Evolutionary conservation across 2,329 filamentous ascomycete species (phyloP).

Genomic region (Pseudonectria foliicola): DNA sequence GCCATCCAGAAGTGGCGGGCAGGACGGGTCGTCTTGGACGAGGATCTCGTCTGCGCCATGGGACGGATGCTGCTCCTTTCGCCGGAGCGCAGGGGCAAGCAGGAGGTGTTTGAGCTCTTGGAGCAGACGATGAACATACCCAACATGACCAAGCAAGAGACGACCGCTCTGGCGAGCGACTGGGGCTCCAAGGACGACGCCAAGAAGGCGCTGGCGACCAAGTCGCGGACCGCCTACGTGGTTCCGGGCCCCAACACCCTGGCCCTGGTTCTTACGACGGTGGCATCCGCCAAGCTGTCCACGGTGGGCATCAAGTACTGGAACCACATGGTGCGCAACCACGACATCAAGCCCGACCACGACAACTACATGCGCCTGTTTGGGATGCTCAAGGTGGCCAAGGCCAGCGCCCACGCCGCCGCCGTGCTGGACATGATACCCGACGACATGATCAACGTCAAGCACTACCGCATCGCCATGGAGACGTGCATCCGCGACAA

Average conservation of each 20-base stretch:
- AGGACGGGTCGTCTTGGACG: constrained; percentile 66
- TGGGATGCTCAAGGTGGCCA: constrained; percentile 56
- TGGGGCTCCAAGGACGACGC: constrained; percentile 4
- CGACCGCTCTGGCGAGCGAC: constrained; percentile 2
- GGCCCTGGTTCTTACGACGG: constrained; percentile 60
- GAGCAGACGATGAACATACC: constrained; percentile 75
- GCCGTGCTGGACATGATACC: constrained; percentile 53
- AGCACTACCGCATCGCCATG: constrained; percentile 67
- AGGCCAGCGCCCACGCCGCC: constrained; percentile 56
- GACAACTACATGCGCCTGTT: constrained; percentile 66
- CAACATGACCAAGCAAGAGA: constrained; percentile 34
- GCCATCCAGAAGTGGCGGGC: constrained; percentile 68
- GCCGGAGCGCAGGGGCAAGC: constrained; percentile 50
- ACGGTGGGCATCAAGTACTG: constrained; percentile 69
- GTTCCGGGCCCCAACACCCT: constrained; percentile 52
- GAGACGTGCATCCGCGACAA: constrained; percentile 68
- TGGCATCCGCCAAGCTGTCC: constrained; percentile 52
- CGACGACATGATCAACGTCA: constrained; percentile 32
- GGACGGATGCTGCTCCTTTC: constrained; percentile 67
- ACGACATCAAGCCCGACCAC: constrained; percentile 61
- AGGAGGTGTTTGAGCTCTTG: constrained; percentile 68
- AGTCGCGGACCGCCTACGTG: constrained; percentile 26
- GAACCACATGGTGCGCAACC: constrained; percentile 57
- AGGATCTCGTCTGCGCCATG: constrained; percentile 74
- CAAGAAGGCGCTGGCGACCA: constrained; percentile 12